Base-by-base conservation (phyloP, 1,284 basidiomycete genomes). In the Ceratorhiza oryzae-sativae region DNA sequence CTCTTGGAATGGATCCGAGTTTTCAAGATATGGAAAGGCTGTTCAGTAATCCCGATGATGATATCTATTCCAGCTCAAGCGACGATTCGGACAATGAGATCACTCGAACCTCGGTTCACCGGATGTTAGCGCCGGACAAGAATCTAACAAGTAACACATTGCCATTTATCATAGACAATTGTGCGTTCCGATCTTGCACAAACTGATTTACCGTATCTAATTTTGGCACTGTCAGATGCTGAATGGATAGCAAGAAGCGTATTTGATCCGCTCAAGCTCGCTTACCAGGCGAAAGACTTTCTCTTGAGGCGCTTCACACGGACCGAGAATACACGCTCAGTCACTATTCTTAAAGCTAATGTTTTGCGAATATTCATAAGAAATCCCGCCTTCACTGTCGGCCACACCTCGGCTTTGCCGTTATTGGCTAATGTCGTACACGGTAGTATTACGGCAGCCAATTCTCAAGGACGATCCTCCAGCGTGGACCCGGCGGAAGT, bases 41-140 rank as follows among this genome's bases (percentile, higher is more conserved):
- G 42, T 45, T 45, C 42, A 18, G 6, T 18, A 18, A 18, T 8
- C 32, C 45, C 32, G 59, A 71, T 42, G 58, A 63, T 32, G 55
- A 67, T 20, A 39, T 6, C 13, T 32, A 62, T 4, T 48, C 70
- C 18, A 55, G 27, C 39, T 71, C 67, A 27, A 63, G 55, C n/a
- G 62, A 73, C 3, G 68, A 67, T 18, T 67, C 71, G 0, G 63
- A 71, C 25, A 42, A 34, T 0, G 55, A 55, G 36, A 53, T 2
- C 8, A 41, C 32, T 23, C 8, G 15, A 32, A 12, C 30, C 1
- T 23, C 32, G 6, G n/a, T 70, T 10, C n/a, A 39, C 18, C 51
- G 55, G 2, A 46, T 42, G 3, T 53, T 45, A 5, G 32, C 53
- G 12, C 23, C 59, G 30, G 41, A 70, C 23, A 45, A 15, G 25